These are phyloP conservation scores for Peronospora farinosa DNA, from an alignment of 352 stramenopile genomes.

Conservation along the genomic window DNA sequence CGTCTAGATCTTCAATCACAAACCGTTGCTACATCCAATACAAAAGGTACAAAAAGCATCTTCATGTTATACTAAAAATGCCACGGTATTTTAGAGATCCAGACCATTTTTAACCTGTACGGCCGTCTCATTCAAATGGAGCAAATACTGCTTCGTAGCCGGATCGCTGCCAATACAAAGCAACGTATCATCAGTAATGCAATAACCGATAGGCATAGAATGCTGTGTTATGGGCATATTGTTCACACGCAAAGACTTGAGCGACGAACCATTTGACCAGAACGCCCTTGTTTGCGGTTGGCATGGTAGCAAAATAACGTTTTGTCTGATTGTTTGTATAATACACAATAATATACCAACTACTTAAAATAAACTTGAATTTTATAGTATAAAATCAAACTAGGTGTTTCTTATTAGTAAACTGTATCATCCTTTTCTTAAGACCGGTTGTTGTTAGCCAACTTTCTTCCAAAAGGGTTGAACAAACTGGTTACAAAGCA, in stretches of 20 bases:
- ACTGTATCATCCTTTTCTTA: too few species aligned
- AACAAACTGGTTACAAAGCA: too few species aligned
- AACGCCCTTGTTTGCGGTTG: constrained; percentile 79
- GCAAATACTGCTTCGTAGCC: constrained; percentile 81
- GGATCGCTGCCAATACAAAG: constrained; percentile 46
- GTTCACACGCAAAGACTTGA: neutral
- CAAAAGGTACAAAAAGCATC: neutral
- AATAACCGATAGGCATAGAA: neutral
- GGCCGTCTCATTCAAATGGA: constrained; percentile 78
- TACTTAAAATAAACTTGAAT: too few species aligned
- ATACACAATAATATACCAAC: too few species aligned
- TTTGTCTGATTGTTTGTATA: too few species aligned
- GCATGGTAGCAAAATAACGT: constrained; percentile 32
- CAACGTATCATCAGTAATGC: constrained; percentile 3
- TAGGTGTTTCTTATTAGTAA: too few species aligned
- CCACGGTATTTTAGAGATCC: neutral
- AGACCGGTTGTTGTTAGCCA: too few species aligned
- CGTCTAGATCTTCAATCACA: constrained; percentile 84
- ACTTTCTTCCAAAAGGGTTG: too few species aligned
- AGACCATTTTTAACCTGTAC: constrained; percentile 43
- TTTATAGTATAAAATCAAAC: too few species aligned
- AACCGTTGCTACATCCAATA: constrained; percentile 58
- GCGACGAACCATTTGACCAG: constrained; percentile 70
- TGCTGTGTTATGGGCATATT: neutral
- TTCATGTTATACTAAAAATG: neutral